Conservation (phyloP, 768 basidiomycete genomes). For the Xerocomus brunneocitrinus region DNA sequence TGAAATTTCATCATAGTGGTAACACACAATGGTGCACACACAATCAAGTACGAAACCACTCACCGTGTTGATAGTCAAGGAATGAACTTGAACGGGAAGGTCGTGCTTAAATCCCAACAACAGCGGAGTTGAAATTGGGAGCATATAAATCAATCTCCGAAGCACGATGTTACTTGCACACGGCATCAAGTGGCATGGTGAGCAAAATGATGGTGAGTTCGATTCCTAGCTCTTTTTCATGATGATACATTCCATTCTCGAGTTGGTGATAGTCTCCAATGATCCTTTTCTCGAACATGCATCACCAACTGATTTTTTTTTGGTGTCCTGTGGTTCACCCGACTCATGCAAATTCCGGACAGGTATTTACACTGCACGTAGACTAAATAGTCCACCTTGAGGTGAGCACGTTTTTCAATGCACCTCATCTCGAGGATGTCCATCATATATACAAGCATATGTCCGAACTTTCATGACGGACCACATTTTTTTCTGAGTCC, state of each 20-base stretch:
- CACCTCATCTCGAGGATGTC: conserved; percentile 42
- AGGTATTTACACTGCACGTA: background rate
- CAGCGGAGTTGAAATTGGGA: conserved; percentile 12
- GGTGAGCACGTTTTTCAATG: conserved; percentile 7
- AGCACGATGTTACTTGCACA: too few relatives aligned
- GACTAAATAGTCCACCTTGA: background rate
- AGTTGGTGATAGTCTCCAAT: conserved; percentile 66
- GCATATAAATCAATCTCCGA: background rate
- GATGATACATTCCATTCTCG: conserved; percentile 73
- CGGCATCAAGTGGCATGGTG: too few relatives aligned
- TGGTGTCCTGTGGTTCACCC: conserved; percentile 19
- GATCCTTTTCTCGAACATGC: conserved; percentile 78
- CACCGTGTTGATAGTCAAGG: background rate
- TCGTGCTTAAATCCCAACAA: background rate
- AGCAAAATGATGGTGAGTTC: conserved; percentile 30
- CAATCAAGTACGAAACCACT: conserved; percentile 8
- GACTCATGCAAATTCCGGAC: background rate
- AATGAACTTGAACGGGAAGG: background rate
- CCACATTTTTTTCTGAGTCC: conserved; percentile 43
- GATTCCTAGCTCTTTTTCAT: conserved; percentile 25
- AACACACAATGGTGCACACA: background rate
- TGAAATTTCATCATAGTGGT: conserved; percentile 43
- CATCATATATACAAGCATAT: conserved; percentile 64
- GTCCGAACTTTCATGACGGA: conserved; percentile 64
- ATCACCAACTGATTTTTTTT: conserved; percentile 46